Percentiles rank a stretch among this genome's conserved stretches.
Evolutionary conservation across 306 rosid genomes (phyloP).

Genomic region (Albizia julibrissin): DNA sequence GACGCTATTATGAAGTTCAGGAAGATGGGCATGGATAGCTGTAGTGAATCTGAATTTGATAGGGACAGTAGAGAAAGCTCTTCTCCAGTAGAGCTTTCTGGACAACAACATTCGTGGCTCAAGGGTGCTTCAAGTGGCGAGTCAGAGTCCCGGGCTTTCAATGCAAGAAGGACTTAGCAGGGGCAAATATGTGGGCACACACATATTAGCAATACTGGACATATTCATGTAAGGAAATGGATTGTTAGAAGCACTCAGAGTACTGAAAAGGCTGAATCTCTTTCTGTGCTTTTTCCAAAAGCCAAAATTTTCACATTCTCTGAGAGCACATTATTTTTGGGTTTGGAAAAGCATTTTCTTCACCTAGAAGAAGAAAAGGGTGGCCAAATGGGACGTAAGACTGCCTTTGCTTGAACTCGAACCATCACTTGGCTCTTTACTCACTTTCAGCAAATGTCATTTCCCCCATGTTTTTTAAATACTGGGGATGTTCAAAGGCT

Average conservation of each 20-base stretch:
- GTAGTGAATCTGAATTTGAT: constrained; percentile 51
- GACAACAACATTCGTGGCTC: constrained; percentile 28
- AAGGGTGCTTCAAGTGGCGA: constrained; percentile 44
- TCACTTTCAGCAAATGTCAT: constrained; percentile 16
- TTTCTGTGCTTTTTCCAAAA: background rate
- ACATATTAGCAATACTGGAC: constrained; percentile 18
- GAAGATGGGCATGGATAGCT: constrained; percentile 56
- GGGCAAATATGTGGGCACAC: constrained; percentile 16
- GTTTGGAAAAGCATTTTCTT: background rate
- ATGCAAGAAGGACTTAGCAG: constrained; percentile 9
- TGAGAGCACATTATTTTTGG: background rate
- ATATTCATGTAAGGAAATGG: constrained; percentile 14
- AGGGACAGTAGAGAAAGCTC: constrained; percentile 44
- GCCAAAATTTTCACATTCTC: background rate
- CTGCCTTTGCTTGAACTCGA: constrained; percentile 34
- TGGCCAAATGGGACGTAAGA: background rate
- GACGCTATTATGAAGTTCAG: constrained; percentile 58
- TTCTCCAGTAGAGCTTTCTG: constrained; percentile 50
- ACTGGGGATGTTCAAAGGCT: constrained; percentile 38
- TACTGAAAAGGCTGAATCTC: background rate
- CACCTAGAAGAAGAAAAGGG: background rate
- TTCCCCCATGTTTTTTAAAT: constrained; percentile 34
- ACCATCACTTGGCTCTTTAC: background rate
- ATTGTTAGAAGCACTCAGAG: constrained; percentile 19
- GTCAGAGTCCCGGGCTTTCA: constrained; percentile 52